Base-by-base conservation (phyloP, 495 filamentous ascomycete genomes). In the Clohesyomyces aquaticus region DNA sequence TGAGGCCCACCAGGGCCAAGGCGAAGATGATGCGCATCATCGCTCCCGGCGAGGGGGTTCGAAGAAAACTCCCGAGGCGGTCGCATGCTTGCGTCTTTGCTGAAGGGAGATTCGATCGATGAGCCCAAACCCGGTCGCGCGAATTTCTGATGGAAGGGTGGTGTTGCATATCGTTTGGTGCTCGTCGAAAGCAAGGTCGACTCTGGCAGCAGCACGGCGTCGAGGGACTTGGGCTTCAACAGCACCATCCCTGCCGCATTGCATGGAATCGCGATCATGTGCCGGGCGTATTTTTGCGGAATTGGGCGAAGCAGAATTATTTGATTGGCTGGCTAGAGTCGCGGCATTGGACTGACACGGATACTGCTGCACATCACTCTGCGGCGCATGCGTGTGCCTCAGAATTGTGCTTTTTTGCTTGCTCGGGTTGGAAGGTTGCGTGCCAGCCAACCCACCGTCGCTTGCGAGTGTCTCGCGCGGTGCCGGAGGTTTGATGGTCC, bases 261-360 rank as follows among this genome's bases (percentile, higher is more conserved):
- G 65, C 65, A 68, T 51, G 35, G n/a, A n/a, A n/a, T n/a, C 47
- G 26, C 18, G 46, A 54, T 69, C 66, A 69, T 65, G 66, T 69
- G 66, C 66, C 11, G 27, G 27, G 50, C 23, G 32, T 38, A 38
- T 23, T 41, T 45, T 9, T n/a, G 28, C 38, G 29, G 45, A 28
- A 47, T 54, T 29, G 22, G 27, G 1, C 32, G 27, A 47, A 28
- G 16, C 6, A 28, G 38, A 21, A 51, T 63, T 62, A 21, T 62
- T 12, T 62, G 46, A 63, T 67, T 67, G 59, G 59, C 45, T 27
- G 43, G 4, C 27, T 55, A 32, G 21, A 25, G 27, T 26, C 28
- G 11, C 19, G 9, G 4, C 14, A 19, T 27, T 16, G 8, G 16
- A 35, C 25, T 28, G 25, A 25, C 26, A 21, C 41, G 21, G 22